A percentile compares a stretch with the other conserved stretches of the same genome.
These are phyloP conservation scores for Gaertneriomyces semiglobifer DNA, from an alignment of 192 early-diverging fungal genomes.

Conservation along the genomic window DNA sequence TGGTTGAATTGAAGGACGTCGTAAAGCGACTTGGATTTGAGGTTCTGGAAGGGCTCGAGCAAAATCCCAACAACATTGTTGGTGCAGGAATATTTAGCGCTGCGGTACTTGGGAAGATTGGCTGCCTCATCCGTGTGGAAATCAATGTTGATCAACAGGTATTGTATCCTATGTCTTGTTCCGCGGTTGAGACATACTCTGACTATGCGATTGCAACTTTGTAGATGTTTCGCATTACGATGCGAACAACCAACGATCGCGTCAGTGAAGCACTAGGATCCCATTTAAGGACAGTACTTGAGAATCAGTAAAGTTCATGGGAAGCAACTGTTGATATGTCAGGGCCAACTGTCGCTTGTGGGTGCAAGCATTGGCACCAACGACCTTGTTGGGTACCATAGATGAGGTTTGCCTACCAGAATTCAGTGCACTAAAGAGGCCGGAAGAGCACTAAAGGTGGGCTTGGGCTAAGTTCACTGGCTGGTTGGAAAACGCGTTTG, in stretches of 20 bases:
- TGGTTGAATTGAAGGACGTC: slow-evolving; percentile 52
- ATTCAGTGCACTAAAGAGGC: too few species aligned
- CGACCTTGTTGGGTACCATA: too few species aligned
- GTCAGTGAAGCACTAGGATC: slow-evolving; percentile 51
- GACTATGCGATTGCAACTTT: neutral
- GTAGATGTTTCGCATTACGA: slow-evolving; percentile 83
- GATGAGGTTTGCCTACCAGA: too few species aligned
- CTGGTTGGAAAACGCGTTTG: too few species aligned
- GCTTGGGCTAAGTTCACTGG: too few species aligned
- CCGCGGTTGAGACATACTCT: slow-evolving; percentile 4
- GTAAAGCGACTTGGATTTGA: slow-evolving; percentile 71
- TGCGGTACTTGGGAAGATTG: slow-evolving; percentile 74
- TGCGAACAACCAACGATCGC: slow-evolving; percentile 80
- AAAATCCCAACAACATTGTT: slow-evolving; percentile 84
- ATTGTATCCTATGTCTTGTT: slow-evolving; percentile 18
- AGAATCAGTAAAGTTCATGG: neutral
- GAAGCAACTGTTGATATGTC: neutral
- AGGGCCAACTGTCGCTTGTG: too few species aligned
- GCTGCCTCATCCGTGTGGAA: slow-evolving; percentile 87
- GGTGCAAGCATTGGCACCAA: too few species aligned
- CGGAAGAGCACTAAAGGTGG: too few species aligned
- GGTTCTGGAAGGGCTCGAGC: slow-evolving; percentile 78
- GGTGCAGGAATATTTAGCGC: slow-evolving; percentile 83
- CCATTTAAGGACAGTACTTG: slow-evolving; percentile 13
- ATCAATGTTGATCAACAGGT: slow-evolving; percentile 78